A percentile compares a stretch with the other conserved stretches of the same genome.
These are phyloP conservation scores for Tanacetum coccineum DNA, from an alignment of 129 eudicot genomes.

Conservation along the genomic window DNA sequence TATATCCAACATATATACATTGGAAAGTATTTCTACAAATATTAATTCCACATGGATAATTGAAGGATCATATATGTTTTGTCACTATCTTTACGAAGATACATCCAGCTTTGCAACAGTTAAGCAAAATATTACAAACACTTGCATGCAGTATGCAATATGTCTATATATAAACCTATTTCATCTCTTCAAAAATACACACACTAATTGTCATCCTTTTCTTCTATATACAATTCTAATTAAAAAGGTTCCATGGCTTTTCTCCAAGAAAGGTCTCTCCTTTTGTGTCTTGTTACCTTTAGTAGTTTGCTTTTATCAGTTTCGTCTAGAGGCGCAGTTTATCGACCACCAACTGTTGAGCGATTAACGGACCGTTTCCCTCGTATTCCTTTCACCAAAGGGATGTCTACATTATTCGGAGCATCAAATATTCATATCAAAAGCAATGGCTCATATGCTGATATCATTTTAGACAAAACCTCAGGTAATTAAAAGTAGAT, in stretches of 20 bases:
- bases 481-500: constrained; percentile 41
- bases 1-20: too few relatives aligned
- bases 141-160: neutral
- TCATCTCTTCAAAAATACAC: constrained; percentile 8
- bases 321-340: constrained; percentile 47
- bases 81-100: constrained; percentile 32
- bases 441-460: constrained; percentile 68
- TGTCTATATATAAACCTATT: constrained; percentile 17
- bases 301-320: constrained; percentile 27
- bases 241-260: constrained; percentile 36
- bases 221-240: neutral
- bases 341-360: constrained; percentile 57
- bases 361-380: constrained; percentile 57
- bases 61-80: constrained; percentile 21
- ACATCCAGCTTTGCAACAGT: constrained; percentile 33
- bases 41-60: constrained; percentile 30
- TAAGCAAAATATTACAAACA: constrained; percentile 15
- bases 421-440: constrained; percentile 47
- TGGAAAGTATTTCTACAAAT: neutral
- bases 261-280: constrained; percentile 24
- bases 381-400: constrained; percentile 40
- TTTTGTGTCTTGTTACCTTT: constrained; percentile 26
- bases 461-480: constrained; percentile 55
- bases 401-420: constrained; percentile 58
- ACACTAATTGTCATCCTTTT: constrained; percentile 5